Evolutionary conservation across 352 stramenopile species (phyloP), one percentile per base, ranked within the genome.

Genomic region (Phytophthora crassamura): DNA sequence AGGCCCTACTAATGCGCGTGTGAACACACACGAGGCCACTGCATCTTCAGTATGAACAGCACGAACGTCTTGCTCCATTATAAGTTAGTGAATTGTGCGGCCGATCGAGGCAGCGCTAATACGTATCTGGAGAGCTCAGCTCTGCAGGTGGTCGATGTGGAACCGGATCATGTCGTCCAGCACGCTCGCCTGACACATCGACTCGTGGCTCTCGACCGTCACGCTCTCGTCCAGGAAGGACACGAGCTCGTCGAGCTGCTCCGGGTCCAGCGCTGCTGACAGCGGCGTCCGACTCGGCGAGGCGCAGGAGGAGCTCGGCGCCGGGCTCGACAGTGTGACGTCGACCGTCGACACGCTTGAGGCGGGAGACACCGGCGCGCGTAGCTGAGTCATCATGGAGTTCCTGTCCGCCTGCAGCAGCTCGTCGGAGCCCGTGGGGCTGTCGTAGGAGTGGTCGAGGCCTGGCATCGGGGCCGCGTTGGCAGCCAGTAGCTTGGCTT

Each of bases 161-260:
- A 81, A 81, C 30, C 67, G 69, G 51, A 81, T 78, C 69, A 81
- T 81, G 50, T 81, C 73, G 66, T 81, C 73, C 10, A 81, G 62
- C 6, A 81, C 60, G 48, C 66, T 81, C 12, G 58, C 33, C 18
- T 56, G 46, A 4, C 22, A 14, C 22, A 22, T 22, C 15, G 28
- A n/a, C 49, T 69, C 39, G 39, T 59, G 36, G 11, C 11, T 20
- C 18, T 70, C 60, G 11, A 69, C 25, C 34, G 58, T 70, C 6
- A 81, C 60, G n/a, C 46, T 50, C 30, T 80, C 73, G 22, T 81
- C 60, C 32, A 84, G 46, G 25, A 80, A 65, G 4, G 72, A 69
- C 47, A 81, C 69, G 22, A 84, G 61, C 49, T 59, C 71, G n/a
- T 84, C 75, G 12, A 81, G 59, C 35, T 80, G 46, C 30, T 77